A percentile compares a stretch with the other conserved stretches of the same genome.
phyloP scores from a whole-genome alignment of 371 early-diverging fungal genomes.

The Apophysomyces ossiformis region DNA sequence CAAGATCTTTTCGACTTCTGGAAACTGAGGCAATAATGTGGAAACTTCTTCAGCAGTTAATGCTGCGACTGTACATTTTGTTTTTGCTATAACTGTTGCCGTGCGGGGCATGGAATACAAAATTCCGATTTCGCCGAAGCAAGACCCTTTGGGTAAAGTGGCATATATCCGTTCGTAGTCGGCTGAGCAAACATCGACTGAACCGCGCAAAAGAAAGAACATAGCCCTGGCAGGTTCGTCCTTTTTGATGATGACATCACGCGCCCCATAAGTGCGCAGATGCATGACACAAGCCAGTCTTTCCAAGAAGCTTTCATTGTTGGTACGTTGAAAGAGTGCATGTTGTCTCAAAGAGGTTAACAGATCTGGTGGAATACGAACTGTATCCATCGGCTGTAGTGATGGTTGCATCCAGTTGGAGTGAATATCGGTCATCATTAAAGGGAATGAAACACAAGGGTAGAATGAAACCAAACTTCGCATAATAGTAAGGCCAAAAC shows the following conservation, averaged over 20 bases:
- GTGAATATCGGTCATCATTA: slow-evolving; percentile 5
- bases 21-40: slow-evolving; percentile 51
- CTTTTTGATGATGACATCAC: slow-evolving; percentile 71
- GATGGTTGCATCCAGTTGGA: slow-evolving; percentile 5
- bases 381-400: not conserved
- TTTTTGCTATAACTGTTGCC: slow-evolving; percentile 78
- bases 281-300: slow-evolving; percentile 50
- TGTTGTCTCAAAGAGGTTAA: slow-evolving; percentile 42
- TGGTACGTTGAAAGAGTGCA: slow-evolving; percentile 49
- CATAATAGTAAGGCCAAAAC: too few relatives aligned
- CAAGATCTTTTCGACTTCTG: slow-evolving; percentile 60
- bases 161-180: slow-evolving; percentile 81
- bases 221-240: slow-evolving; percentile 83
- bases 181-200: slow-evolving; percentile 77
- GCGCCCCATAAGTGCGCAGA: slow-evolving; percentile 54
- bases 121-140: slow-evolving; percentile 85
- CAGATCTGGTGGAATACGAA: slow-evolving; percentile 35
- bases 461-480: too few relatives aligned
- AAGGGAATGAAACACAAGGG: too few relatives aligned
- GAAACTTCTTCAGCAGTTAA: slow-evolving; percentile 66
- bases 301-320: slow-evolving; percentile 44
- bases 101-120: slow-evolving; percentile 81
- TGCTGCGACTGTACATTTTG: slow-evolving; percentile 70
- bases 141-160: slow-evolving; percentile 70
- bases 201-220: slow-evolving; percentile 84